Percentiles rank a stretch among this genome's conserved stretches.
Conservation (phyloP, 208 protist genomes). For the Crithidia thermophila region DNA sequence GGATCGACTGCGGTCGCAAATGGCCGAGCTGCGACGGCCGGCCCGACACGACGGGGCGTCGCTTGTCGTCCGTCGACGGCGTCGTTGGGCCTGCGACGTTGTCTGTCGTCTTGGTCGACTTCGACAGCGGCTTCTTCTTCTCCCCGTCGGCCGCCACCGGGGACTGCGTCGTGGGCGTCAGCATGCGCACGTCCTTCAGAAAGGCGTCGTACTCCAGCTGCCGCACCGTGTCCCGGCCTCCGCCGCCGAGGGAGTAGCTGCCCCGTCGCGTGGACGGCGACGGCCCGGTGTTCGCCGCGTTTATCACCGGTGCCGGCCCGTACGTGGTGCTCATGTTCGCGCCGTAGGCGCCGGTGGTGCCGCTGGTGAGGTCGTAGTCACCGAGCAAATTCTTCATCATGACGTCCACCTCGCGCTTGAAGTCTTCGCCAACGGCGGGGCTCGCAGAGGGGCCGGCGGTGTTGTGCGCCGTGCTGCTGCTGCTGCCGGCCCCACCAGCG, state of each 20-base stretch:
- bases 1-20: no score
- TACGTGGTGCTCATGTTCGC: background rate
- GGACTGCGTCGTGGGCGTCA: conserved; percentile 1
- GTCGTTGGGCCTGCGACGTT: conserved; percentile 6
- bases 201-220: conserved; percentile 19
- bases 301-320: background rate
- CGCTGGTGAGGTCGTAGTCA: conserved; percentile 17
- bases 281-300: background rate
- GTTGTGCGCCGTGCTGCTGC: background rate
- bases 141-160: background rate
- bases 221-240: background rate
- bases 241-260: background rate
- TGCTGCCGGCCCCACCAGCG: no score
- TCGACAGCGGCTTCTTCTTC: background rate
- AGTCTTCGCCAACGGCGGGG: conserved; percentile 22
- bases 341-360: background rate
- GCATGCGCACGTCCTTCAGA: conserved; percentile 11
- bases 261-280: background rate
- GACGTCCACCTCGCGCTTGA: conserved; percentile 47
- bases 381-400: conserved; percentile 36
- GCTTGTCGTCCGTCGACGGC: background rate
- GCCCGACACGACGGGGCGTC: no score
- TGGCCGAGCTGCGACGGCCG: no score
- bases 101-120: background rate
- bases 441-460: background rate